Evolutionary conservation across 2,329 filamentous ascomycete species (phyloP).

Genomic region (Calonectria hongkongensis): DNA sequence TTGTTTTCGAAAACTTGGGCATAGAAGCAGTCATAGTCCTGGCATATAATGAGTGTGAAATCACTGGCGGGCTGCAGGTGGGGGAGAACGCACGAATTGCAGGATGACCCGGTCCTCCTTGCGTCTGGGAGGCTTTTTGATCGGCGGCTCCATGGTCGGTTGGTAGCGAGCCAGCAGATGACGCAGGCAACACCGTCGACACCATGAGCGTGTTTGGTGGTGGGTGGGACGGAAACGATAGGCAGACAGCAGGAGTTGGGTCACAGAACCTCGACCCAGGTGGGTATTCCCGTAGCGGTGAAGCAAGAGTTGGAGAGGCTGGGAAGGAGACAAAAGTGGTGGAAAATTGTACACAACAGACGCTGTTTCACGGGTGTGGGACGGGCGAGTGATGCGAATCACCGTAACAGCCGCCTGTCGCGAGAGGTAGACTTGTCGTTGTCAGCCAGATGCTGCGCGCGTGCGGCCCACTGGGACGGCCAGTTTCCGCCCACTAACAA

Average conservation of each 20-base stretch:
- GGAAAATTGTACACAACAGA: conserved; percentile 17
- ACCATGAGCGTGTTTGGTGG: conserved; percentile 43
- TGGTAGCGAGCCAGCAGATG: conserved; percentile 22
- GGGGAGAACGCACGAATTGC: conserved; percentile 80
- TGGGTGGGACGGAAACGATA: conserved; percentile 27
- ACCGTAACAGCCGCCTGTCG: conserved; percentile 13
- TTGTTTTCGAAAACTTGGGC: conserved; percentile 91
- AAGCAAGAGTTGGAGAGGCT: neutral
- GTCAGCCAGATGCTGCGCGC: conserved; percentile 22
- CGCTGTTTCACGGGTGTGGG: conserved; percentile 17
- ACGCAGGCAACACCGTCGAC: conserved; percentile 23
- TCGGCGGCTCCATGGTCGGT: conserved; percentile 56
- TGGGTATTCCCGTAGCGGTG: conserved; percentile 7
- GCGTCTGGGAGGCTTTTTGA: conserved; percentile 62
- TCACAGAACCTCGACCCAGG: conserved; percentile 7
- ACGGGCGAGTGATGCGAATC: conserved; percentile 6
- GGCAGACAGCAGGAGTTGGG: neutral
- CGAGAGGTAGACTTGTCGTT: conserved; percentile 18
- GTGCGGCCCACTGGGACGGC: conserved; percentile 9
- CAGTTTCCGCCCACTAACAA: conserved; percentile 25
- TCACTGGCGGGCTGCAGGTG: conserved; percentile 33
- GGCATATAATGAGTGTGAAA: conserved; percentile 39
- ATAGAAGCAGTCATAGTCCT: conserved; percentile 96
- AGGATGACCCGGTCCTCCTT: conserved; percentile 82
- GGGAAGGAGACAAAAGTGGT: neutral